These are phyloP conservation scores for Ophiorrhiza pumila DNA, from an alignment of 257 asterid genomes.

Conservation along the genomic window DNA sequence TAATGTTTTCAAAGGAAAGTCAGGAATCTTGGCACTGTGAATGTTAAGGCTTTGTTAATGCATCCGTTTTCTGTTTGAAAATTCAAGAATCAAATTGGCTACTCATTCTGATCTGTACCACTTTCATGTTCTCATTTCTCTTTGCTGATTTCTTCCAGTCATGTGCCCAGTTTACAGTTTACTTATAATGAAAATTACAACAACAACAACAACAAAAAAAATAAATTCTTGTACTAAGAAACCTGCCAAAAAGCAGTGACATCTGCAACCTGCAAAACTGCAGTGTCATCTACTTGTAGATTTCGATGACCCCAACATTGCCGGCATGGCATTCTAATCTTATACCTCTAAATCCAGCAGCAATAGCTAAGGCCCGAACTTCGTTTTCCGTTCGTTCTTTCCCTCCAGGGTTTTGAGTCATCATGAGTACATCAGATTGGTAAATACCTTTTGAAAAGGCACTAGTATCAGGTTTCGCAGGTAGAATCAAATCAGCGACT, in stretches of 20 bases:
- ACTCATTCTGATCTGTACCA: no score
- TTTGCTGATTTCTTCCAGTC: no score
- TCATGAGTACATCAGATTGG: conserved; percentile 15
- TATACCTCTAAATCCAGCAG: conserved; percentile 11
- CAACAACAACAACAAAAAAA: background rate
- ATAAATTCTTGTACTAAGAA: background rate
- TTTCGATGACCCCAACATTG: background rate
- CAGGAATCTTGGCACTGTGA: no score
- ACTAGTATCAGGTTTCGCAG: conserved; percentile 8
- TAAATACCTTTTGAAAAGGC: conserved; percentile 1
- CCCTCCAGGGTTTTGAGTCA: conserved; percentile 17
- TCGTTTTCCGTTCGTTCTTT: conserved; percentile 13
- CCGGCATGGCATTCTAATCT: background rate
- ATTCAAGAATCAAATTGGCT: no score
- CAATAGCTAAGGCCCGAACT: conserved; percentile 9
- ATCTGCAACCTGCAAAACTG: background rate
- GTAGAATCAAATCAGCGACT: conserved; percentile 12
- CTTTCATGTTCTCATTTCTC: no score
- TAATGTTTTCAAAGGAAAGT: no score
- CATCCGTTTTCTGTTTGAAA: no score
- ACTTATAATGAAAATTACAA: no score
- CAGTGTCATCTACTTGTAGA: conserved; percentile 1
- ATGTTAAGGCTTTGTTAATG: no score
- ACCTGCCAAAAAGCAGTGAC: background rate
- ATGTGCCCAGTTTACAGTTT: no score